Evolutionary conservation across 805 yeast genomes (phyloP), one percentile per base, ranked within the genome.

Genomic region (Yarrowia sp.): DNA sequence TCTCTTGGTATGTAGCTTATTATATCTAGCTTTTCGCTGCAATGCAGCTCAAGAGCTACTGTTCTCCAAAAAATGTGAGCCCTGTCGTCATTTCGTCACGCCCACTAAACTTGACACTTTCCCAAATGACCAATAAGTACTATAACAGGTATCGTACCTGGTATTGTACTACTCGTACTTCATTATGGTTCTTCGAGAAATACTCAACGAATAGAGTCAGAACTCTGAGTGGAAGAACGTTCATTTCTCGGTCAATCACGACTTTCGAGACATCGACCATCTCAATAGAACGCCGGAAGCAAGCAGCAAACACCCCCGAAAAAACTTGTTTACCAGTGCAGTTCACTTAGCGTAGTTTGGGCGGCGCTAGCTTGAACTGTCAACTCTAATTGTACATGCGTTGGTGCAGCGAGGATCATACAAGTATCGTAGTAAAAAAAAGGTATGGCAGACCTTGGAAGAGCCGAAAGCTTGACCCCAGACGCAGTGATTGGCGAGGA

Each of bases 391-490:
- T 17, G n/a, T 8, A 19, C 11, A 12, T 48, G 52, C 52, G 26
- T 30, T 33, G 2, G n/a, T 48, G 32, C 52, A 48, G 52, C 54
- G 38, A 14, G 38, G 19, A 32, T 48, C 54, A n/a, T n/a, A n/a
- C n/a, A n/a, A n/a, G n/a, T n/a, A n/a, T n/a, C n/a, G n/a, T 36
- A 28, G 52, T 11, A 30, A 22, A 17, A 46, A 36, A 32, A 48
- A 48, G 54, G 14, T 11, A 48, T 17, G 38, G 28, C 36, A 30
- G 54, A 32, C 54, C 52, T 21, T 32, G 38, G 6, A 21, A 48
- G 38, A 19, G 54, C 54, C 54, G 38, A 30, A 48, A 48, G 54
- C 54, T 48, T 48, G 54, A 48, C 54, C 54, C 54, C 54, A 48
- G 54, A 48, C 38, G 14, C 26, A 3, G 24, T 9, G 21, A 36